Base-by-base conservation (phyloP, 1,284 basidiomycete species). In the Boletus albobrunnescens region DNA sequence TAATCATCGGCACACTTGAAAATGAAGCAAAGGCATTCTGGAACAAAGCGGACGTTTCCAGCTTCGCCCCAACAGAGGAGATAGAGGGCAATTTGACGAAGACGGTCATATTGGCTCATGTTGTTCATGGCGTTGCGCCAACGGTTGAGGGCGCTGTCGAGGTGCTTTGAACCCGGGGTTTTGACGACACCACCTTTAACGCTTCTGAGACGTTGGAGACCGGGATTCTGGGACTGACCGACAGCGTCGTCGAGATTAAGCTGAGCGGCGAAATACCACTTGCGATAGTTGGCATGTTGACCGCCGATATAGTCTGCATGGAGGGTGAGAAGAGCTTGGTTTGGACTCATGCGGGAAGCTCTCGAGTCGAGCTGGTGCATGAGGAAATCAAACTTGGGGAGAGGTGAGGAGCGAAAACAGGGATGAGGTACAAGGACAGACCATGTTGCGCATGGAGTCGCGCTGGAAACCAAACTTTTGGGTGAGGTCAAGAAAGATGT, bases 1-100 rank as follows among this genome's bases (percentile, higher is more conserved):
- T 98, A 99, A 73, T 99, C 95, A 69, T 99, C 95, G 44, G 96
- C 95, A 63, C 95, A 99, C 73, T 99, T 99, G 87, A 99, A 99
- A 68, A 99, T 95, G 81, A 98, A 99, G 74, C 95, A 98, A 46
- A 99, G 74, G 63, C 91, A 94, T 67, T 99, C 95, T 20, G 96
- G 94, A 31, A 92, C 87, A 71, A 98, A 98, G 50, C 95, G 87
- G 49, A 99, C 90, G 65, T 99, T 96, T 44, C 94, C 94, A 2
- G 89, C 95, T 72, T 99, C 95, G 56, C 94, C 95, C 95, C 96
- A 99, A 67, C 94, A 97, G 42, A 99, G 79, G 39, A 99, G 81
- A 69, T 87, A 99, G 26, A 99, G 82, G 0, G 95, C 95, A 53
- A 99, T 82, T 70, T 99, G 95, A 22, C 96, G 87, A 26, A 98